phyloP scores from a whole-genome alignment of 129 eudicot genomes.

The Lactuca saligna region DNA sequence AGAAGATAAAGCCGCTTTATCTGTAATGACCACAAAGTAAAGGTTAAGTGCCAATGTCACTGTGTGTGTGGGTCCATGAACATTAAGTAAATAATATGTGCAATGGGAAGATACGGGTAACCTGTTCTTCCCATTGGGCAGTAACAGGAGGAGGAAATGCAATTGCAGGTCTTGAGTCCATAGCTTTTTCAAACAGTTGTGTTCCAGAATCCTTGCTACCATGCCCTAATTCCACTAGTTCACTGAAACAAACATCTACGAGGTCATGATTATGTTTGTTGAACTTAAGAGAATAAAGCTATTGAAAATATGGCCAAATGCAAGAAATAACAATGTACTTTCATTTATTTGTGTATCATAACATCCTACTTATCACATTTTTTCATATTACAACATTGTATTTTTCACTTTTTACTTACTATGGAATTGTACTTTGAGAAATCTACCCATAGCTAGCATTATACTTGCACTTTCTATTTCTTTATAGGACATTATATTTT shows the following conservation, averaged over 20 bases:
- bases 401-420: not conserved
- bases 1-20: slow-evolving; percentile 88
- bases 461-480: no score
- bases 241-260: slow-evolving; percentile 46
- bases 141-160: slow-evolving; percentile 76
- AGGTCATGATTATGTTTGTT: slow-evolving; percentile 24
- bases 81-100: slow-evolving; percentile 9
- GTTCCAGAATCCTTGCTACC: slow-evolving; percentile 82
- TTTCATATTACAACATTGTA: not conserved
- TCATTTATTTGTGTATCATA: not conserved
- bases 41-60: slow-evolving; percentile 9
- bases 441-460: not conserved
- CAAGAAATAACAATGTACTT: not conserved
- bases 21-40: slow-evolving; percentile 42
- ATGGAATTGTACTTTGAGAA: not conserved
- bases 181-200: slow-evolving; percentile 71
- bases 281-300: slow-evolving; percentile 14
- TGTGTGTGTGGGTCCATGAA: slow-evolving; percentile 16
- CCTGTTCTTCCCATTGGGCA: slow-evolving; percentile 99
- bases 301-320: not conserved
- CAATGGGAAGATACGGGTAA: slow-evolving; percentile 16
- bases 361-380: not conserved
- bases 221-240: slow-evolving; percentile 78
- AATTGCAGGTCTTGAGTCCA: slow-evolving; percentile 54
- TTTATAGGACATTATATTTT: not conserved